Conservation (phyloP, 2,329 filamentous ascomycete genomes). For the Thelonectria rubi region DNA sequence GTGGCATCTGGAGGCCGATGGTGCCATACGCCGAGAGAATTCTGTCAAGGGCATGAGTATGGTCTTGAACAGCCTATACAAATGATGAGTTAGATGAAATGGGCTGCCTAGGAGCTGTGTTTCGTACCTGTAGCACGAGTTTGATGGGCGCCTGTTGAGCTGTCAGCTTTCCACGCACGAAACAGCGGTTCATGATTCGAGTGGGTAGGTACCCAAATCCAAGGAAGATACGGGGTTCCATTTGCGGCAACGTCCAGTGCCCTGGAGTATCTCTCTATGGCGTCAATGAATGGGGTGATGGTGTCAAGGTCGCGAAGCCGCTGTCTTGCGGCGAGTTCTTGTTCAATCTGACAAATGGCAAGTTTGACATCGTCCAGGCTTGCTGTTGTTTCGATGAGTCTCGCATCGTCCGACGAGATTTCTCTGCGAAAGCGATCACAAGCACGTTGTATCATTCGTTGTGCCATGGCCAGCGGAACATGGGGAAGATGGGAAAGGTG, state of each 20-base stretch:
- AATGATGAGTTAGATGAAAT: neutral
- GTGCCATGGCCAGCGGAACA: neutral
- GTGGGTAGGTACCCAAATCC: slow-evolving; percentile 3
- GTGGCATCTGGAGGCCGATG: slow-evolving; percentile 9
- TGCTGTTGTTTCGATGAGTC: neutral
- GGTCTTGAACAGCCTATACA: neutral
- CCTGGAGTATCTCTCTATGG: neutral
- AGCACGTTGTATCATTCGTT: slow-evolving; percentile 8
- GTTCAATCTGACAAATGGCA: slow-evolving; percentile 4
- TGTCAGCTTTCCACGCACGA: neutral
- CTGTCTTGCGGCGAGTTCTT: slow-evolving; percentile 2
- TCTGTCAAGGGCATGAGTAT: slow-evolving; percentile 7
- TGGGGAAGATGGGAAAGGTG: neutral
- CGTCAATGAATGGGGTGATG: slow-evolving; percentile 2
- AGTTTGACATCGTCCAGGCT: slow-evolving; percentile 5
- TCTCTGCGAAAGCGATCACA: slow-evolving; percentile 10
- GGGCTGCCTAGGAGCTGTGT: neutral
- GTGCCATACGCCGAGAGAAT: slow-evolving; percentile 10
- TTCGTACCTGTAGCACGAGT: slow-evolving; percentile 1
- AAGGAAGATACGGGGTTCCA: slow-evolving; percentile 8
- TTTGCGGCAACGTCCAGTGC: slow-evolving; percentile 9
- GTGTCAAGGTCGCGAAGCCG: neutral
- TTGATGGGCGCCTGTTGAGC: slow-evolving; percentile 11
- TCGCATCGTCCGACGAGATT: neutral
- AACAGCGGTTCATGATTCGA: neutral